phyloP scores from a whole-genome alignment of 495 filamentous ascomycete genomes.

The Trichoderma virens region DNA sequence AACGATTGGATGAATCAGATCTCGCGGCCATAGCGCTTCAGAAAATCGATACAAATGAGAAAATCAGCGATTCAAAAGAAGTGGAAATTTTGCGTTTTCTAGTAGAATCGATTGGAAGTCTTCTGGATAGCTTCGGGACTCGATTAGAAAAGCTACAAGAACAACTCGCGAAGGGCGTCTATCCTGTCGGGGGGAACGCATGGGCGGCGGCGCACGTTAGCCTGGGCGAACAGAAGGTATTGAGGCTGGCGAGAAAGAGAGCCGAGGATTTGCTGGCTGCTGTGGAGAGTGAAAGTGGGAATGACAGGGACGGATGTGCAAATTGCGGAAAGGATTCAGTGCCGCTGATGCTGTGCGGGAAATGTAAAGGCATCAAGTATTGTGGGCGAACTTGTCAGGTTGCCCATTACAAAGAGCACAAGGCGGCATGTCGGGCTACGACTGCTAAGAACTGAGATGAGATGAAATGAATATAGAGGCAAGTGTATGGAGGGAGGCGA shows the following conservation, averaged over 20 bases:
- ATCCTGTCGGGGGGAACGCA: constrained; percentile 24
- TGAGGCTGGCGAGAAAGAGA: constrained; percentile 26
- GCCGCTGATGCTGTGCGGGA: constrained; percentile 24
- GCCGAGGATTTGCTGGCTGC: constrained; percentile 23
- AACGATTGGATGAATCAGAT: constrained; percentile 21
- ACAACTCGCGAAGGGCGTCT: constrained; percentile 25
- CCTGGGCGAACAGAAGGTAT: constrained; percentile 29
- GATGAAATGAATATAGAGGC: no score
- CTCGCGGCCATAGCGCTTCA: constrained; percentile 17
- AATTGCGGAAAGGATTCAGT: constrained; percentile 22
- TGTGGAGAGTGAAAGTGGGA: constrained; percentile 22
- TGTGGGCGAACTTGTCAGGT: constrained; percentile 23
- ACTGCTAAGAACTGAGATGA: no score
- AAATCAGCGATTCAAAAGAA: constrained; percentile 24
- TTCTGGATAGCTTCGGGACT: constrained; percentile 24
- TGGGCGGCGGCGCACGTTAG: constrained; percentile 29
- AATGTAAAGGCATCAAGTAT: constrained; percentile 22
- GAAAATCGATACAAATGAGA: constrained; percentile 19
- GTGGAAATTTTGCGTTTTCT: constrained; percentile 23
- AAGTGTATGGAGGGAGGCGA: no score
- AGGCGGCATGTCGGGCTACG: constrained; percentile 17
- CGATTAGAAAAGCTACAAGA: constrained; percentile 26
- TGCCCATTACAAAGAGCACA: constrained; percentile 24
- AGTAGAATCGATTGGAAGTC: constrained; percentile 21
- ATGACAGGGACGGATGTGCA: constrained; percentile 17